Evolutionary conservation across 2,329 filamentous ascomycete genomes (phyloP).

Genomic region (Alternaria panax): DNA sequence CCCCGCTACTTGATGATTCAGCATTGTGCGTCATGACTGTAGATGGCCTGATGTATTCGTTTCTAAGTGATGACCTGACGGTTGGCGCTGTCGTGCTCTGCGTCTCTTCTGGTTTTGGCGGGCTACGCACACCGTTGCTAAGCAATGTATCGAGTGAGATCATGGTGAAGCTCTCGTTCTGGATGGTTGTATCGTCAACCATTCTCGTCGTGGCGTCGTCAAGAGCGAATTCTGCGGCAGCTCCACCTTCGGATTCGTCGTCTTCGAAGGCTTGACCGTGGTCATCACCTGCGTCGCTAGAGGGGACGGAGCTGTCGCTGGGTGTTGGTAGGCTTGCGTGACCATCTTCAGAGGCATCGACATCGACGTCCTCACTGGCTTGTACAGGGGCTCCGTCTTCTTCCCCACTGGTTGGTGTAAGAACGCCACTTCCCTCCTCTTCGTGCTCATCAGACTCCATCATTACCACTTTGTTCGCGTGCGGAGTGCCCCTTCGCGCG

Average conservation of each 20-base stretch:
- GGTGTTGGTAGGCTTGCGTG: conserved; percentile 5
- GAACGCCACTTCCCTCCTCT: conserved; percentile 29
- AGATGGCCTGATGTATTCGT: conserved; percentile 22
- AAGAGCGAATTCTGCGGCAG: conserved; percentile 35
- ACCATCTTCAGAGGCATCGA: neutral
- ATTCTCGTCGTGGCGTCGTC: conserved; percentile 44
- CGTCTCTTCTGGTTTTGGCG: conserved; percentile 22
- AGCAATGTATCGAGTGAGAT: conserved; percentile 58
- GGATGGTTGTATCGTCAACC: conserved; percentile 56
- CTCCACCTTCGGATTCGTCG: conserved; percentile 30
- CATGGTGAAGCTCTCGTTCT: conserved; percentile 61
- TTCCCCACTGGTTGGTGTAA: conserved; percentile 37
- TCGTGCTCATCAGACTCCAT: conserved; percentile 33
- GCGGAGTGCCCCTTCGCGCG: conserved; percentile 39
- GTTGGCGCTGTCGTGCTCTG: conserved; percentile 11
- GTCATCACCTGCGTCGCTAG: conserved; percentile 3
- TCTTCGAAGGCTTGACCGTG: conserved; percentile 11
- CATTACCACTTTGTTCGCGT: conserved; percentile 26
- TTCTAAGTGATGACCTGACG: conserved; percentile 20
- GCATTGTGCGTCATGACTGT: neutral
- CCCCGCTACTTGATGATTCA: conserved; percentile 1
- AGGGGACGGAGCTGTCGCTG: conserved; percentile 10
- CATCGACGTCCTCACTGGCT: neutral
- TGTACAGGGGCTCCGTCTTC: conserved; percentile 21
- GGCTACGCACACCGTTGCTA: conserved; percentile 38